Base-by-base conservation (phyloP, 495 filamentous ascomycete species). In the Recurvomyces mirabilis region DNA sequence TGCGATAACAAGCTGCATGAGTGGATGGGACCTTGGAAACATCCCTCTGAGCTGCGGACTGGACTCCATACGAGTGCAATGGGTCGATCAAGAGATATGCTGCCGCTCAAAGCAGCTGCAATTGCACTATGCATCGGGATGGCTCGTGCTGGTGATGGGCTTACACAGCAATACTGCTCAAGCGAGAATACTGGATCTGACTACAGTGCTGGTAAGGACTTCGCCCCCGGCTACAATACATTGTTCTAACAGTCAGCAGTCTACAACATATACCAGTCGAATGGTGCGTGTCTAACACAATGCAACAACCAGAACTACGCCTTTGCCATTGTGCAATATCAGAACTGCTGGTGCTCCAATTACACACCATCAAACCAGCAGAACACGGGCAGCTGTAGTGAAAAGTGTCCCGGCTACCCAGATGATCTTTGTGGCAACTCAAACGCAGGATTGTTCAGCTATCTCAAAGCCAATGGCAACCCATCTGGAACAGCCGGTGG, bases 301-400 rank as follows among this genome's bases (percentile, higher is more conserved):
- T 87, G 84, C 58, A 47, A 53, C 7, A 6, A 9, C 13, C 58
- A 51, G 13, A 50, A 65, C 21, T 85, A 76, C 57, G 82, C 82
- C 9, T 81, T 84, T 55, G 84, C 71, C 13, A 59, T 88, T 24
- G 51, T 87, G 14, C 78, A 80, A 52, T 68, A 64, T 15, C 64
- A 74, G 17, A 59, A 62, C 24, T 88, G 83, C 63, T 88, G 83
- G 83, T 88, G 83, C 60, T 79, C 80, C 1, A 75, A 88, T 51
- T 79, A 79, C 49, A 67, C 65, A 11, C 84, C 83, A 0, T 66
- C 54, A 12, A 53, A 65, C 14, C 64, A 66, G 19, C 60, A 60
- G 3, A 60, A 47, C 52, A 60, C 55, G 18, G 53, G 60, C 15
- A 60, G 73, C 13, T 88, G 83, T 60, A 65, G 65, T 46, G 53